Conservation (phyloP, 192 early-diverging fungal genomes). For the Backusella westeae region DNA sequence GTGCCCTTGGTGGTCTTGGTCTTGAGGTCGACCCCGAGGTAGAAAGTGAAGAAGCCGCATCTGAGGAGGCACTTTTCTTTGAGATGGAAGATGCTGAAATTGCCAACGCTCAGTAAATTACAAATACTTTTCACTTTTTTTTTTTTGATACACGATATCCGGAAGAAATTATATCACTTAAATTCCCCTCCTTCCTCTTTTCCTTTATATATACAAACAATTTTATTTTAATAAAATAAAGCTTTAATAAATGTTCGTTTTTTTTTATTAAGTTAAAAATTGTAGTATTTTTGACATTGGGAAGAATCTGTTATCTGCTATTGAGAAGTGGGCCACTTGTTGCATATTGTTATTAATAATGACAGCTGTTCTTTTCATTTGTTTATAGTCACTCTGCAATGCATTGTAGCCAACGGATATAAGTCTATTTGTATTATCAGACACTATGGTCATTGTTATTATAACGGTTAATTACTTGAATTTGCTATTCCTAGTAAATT, state of each 20-base stretch:
- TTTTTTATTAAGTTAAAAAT: background rate
- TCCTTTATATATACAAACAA: background rate
- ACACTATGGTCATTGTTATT: background rate
- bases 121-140: background rate
- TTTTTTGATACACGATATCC: background rate
- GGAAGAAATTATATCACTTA: background rate
- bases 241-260: background rate
- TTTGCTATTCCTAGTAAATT: background rate
- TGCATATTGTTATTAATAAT: background rate
- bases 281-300: background rate
- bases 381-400: background rate
- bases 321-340: background rate
- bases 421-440: background rate
- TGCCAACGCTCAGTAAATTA: background rate
- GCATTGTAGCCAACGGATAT: background rate
- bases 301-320: background rate
- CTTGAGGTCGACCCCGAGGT: background rate
- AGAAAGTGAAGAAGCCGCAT: background rate
- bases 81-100: background rate
- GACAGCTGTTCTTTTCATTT: background rate
- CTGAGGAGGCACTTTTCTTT: background rate
- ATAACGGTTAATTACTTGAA: background rate
- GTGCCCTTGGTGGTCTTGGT: background rate
- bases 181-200: background rate
- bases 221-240: background rate